Base-by-base conservation (phyloP, 306 rosid genomes). In the Rosa persica region DNA sequence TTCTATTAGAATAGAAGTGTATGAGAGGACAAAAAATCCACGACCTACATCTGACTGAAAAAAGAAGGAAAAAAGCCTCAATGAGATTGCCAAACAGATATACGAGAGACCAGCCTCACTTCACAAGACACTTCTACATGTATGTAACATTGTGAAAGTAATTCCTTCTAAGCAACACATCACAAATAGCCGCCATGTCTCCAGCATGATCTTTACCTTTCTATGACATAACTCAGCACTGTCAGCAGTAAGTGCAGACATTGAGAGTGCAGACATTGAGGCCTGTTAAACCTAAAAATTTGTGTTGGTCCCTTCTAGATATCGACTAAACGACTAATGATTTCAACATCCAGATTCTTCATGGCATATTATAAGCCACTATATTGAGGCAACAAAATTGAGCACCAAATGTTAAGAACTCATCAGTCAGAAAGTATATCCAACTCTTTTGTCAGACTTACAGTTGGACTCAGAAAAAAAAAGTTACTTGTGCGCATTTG, bases 291-390 rank as follows among this genome's bases (percentile, higher is more conserved):
- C n/a, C 49, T 30, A n/a, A 58, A 2, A 58, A 9, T 22, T 71
- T 48, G 60, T 48, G 25, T 48, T 54, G 75, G 27, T 27, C 15
- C 38, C 19, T 47, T 69, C 48, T 25, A 30, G 42, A 46, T 46
- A 70, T 70, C 2, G 0, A 70, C 38, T 22, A 23, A 16, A 46
- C 0, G 0, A 48, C 55, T 43, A 13, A 12, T 22, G 39, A 69
- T 69, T 6, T 30, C 44, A 69, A 44, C 16, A 69, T 69, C 73
- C 54, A 42, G 38, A 11, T 20, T 68, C 55, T 44, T 69, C 73
- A 69, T 1, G 55, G 34, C 65, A 58, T 58, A 58, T 58, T 58
- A 69, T 12, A 44, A 43, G 54, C 51, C 54, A 42, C 55, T 46
- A 44, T 70, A 25, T 12, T 15, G 54, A 70, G 40, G 48, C 22